These are phyloP conservation scores for Sclerotinia glacialis DNA, from an alignment of 2,329 filamentous ascomycete species.

Conservation along the genomic window DNA sequence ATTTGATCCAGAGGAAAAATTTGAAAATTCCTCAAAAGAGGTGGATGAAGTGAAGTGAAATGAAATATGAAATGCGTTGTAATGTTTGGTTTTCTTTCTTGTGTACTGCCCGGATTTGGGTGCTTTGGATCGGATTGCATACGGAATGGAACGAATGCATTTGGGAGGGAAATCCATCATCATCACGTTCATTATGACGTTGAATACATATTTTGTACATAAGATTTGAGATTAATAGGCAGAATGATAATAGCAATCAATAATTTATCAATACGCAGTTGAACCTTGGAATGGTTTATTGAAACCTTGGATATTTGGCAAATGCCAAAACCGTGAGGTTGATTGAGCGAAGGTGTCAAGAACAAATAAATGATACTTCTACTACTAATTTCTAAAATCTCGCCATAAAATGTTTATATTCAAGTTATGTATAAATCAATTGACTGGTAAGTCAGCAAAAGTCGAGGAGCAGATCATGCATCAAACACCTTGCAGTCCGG, in stretches of 20 bases:
- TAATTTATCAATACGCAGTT: not conserved
- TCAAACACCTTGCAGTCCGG: rapidly evolving
- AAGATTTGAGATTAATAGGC: not conserved
- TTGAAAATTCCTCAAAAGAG: not conserved
- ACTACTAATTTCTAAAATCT: not conserved
- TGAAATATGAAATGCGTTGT: not conserved
- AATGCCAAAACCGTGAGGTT: no score
- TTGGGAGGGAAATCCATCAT: not conserved
- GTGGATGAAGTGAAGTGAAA: not conserved
- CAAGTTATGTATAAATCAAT: not conserved
- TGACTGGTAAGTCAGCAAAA: not conserved
- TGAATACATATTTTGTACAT: not conserved
- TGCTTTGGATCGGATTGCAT: not conserved
- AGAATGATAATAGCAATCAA: not conserved
- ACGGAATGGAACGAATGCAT: not conserved
- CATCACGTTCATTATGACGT: not conserved
- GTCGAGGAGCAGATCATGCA: not conserved
- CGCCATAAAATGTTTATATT: not conserved
- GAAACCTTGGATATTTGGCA: not conserved
- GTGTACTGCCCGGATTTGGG: not conserved
- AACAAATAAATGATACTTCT: not conserved
- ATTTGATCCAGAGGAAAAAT: not conserved
- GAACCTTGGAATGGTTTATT: rapidly evolving
- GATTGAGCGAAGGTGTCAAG: not conserved
- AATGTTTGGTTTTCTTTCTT: not conserved